These are phyloP conservation scores for Fusarium liriodendri DNA, from an alignment of 2,329 filamentous ascomycete genomes.

Conservation along the genomic window DNA sequence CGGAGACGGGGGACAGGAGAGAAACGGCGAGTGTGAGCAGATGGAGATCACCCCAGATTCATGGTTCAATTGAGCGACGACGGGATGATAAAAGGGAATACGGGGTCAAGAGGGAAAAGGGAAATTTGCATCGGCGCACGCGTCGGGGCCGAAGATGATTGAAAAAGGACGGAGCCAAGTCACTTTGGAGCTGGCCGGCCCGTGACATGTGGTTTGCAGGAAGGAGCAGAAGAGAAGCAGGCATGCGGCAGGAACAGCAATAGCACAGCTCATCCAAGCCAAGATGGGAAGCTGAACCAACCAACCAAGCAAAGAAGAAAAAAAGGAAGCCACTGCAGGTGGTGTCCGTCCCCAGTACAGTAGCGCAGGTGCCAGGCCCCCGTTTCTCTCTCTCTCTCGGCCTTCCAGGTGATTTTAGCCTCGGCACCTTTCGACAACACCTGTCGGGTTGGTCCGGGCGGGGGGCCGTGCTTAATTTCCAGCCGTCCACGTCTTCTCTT, in stretches of 20 bases:
- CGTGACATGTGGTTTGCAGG: slow-evolving; percentile 44
- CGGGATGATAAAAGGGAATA: slow-evolving; percentile 18
- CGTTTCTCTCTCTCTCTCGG: slow-evolving; percentile 16
- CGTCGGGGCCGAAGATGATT: slow-evolving; percentile 40
- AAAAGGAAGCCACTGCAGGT: slow-evolving; percentile 18
- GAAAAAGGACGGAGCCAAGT: slow-evolving; percentile 14
- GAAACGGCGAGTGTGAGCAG: slow-evolving; percentile 20
- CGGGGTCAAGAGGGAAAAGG: slow-evolving; percentile 19
- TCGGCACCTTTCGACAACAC: slow-evolving; percentile 33
- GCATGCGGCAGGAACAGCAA: slow-evolving; percentile 5
- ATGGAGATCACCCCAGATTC: slow-evolving; percentile 36
- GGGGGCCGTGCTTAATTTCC: slow-evolving; percentile 26
- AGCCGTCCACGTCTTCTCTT: slow-evolving; percentile 5
- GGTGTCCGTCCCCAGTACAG: neutral
- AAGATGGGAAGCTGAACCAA: slow-evolving; percentile 25
- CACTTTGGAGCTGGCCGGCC: slow-evolving; percentile 31
- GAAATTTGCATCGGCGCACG: slow-evolving; percentile 37
- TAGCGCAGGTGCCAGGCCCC: neutral
- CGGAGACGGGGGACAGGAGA: slow-evolving; percentile 13
- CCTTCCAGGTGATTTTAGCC: slow-evolving; percentile 34
- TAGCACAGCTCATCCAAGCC: slow-evolving; percentile 24
- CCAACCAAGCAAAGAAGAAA: slow-evolving; percentile 20
- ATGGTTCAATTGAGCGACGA: slow-evolving; percentile 31
- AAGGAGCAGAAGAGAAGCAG: slow-evolving; percentile 5
- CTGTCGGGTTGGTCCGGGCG: slow-evolving; percentile 26